Conservation (phyloP, 805 yeast genomes). For the Sungouiella blattae region DNA sequence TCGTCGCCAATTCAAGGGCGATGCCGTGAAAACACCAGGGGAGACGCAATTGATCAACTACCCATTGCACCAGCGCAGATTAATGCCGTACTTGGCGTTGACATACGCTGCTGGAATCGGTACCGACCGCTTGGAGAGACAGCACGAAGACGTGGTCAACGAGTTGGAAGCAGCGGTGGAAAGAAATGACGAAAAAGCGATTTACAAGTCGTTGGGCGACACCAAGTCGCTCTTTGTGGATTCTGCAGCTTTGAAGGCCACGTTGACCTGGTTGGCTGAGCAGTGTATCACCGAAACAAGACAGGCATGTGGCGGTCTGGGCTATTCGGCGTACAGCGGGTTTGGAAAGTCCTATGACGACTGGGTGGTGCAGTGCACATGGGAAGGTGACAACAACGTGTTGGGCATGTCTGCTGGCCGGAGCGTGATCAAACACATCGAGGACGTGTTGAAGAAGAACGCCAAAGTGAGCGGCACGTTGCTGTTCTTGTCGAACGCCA, state of each 20-base stretch:
- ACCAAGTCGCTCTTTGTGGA: conserved; percentile 44
- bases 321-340: conserved; percentile 43
- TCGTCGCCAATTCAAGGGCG: conserved; percentile 42
- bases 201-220: conserved; percentile 30
- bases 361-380: conserved; percentile 47
- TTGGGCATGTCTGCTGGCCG: conserved; percentile 41
- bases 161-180: conserved; percentile 36
- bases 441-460: conserved; percentile 20
- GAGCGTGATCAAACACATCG: conserved; percentile 32
- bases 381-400: conserved; percentile 50
- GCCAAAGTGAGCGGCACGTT: conserved; percentile 10
- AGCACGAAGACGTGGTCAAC: conserved; percentile 27
- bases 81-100: conserved; percentile 42
- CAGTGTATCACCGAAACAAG: conserved; percentile 40
- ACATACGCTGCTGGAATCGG: conserved; percentile 37
- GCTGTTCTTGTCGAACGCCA: conserved; percentile 14
- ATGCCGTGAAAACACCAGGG: conserved; percentile 6
- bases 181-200: conserved; percentile 26
- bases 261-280: conserved; percentile 43
- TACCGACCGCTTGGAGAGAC: conserved; percentile 35
- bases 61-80: conserved; percentile 44
- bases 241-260: conserved; percentile 43
- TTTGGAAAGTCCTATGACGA: conserved; percentile 44
- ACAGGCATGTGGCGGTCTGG: conserved; percentile 49
- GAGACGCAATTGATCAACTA: conserved; percentile 44